Percentiles rank a stretch among this genome's conserved stretches.
Evolutionary conservation across 2,329 filamentous ascomycete species (phyloP).

Genomic region (Madurella mycetomatis): DNA sequence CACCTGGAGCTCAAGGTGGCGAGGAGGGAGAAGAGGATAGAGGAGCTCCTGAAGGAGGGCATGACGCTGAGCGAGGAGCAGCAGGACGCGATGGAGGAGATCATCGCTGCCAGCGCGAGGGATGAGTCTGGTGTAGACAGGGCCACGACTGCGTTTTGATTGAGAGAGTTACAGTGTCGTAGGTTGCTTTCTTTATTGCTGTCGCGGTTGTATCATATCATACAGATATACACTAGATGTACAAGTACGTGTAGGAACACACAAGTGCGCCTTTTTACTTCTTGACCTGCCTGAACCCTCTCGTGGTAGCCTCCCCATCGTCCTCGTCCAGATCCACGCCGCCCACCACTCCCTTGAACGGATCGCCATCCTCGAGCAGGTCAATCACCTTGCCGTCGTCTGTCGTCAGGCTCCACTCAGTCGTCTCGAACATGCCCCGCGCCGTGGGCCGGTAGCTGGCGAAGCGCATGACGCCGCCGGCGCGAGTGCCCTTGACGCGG

Average conservation of each 20-base stretch:
- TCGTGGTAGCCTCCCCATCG: constrained; percentile 23
- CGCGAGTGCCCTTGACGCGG: constrained; percentile 74
- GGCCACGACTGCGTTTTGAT: constrained; percentile 4
- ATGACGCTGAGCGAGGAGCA: constrained; percentile 16
- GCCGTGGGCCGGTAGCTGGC: constrained; percentile 62
- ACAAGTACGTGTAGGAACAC: constrained; percentile 6
- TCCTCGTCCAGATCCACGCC: constrained; percentile 27
- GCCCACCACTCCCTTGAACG: constrained; percentile 55
- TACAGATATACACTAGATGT: constrained; percentile 14
- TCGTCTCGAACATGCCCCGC: constrained; percentile 72
- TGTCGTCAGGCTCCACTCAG: constrained; percentile 80
- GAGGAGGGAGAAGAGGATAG: constrained; percentile 40
- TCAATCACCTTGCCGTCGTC: constrained; percentile 60
- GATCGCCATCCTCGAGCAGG: constrained; percentile 67
- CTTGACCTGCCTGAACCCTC: constrained; percentile 51
- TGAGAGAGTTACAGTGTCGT: background rate
- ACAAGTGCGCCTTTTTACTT: constrained; percentile 21
- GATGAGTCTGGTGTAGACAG: constrained; percentile 20
- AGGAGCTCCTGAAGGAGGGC: constrained; percentile 28
- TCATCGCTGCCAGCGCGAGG: constrained; percentile 7
- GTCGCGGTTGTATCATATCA: constrained; percentile 20
- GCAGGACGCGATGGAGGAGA: constrained; percentile 18
- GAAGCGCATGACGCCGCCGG: constrained; percentile 72
- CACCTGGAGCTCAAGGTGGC: constrained; percentile 53
- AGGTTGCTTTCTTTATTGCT: constrained; percentile 20